Evolutionary conservation across 192 early-diverging fungal species (phyloP), one percentile per base, ranked within the genome.

Genomic region (Rhizophagus clarus): DNA sequence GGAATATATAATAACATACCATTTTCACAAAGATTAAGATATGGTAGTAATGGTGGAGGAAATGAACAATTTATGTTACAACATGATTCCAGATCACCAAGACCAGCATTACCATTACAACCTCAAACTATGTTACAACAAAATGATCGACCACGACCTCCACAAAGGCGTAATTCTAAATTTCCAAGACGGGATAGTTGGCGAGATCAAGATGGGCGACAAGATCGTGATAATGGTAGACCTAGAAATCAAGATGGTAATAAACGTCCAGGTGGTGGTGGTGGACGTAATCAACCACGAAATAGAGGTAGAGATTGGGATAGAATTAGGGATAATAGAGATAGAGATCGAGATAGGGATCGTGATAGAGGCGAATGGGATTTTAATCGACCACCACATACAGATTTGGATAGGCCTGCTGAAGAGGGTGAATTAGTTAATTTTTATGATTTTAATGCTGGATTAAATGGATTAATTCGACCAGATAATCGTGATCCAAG

Each of bases 341-440:
- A 28, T 72, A 64, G 62, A 14, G 28, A 42, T 10, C 40, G 62
- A 28, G 20, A 47, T 72, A 15, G 42, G 24, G 37, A 47, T 22
- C 42, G 42, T 26, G 70, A 72, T 49, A 47, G 70, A 72, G 70
- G 62, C 3, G n/a, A 64, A 28, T 72, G 42, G 70, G 37, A 72
- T 34, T 72, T 42, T 26, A 28, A 15, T 28, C 37, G 70, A n/a
- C 70, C 70, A n/a, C 70, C 70, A 26, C 70, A 72, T 72, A 72
- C 70, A 8, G 70, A 72, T 49, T 42, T 72, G 17, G 70, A 72
- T 72, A 42, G 70, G 3, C 70, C 70, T 3, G 17, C 20, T 3
- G 70, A 72, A 72, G 70, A 72, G 26, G 70, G 70, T 3, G 70
- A 72, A 72, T 49, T 72, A 14, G 11, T 49, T n/a, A 42, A 72